phyloP scores from a whole-genome alignment of 1,284 basidiomycete genomes.

The Moesziomyces antarcticus region DNA sequence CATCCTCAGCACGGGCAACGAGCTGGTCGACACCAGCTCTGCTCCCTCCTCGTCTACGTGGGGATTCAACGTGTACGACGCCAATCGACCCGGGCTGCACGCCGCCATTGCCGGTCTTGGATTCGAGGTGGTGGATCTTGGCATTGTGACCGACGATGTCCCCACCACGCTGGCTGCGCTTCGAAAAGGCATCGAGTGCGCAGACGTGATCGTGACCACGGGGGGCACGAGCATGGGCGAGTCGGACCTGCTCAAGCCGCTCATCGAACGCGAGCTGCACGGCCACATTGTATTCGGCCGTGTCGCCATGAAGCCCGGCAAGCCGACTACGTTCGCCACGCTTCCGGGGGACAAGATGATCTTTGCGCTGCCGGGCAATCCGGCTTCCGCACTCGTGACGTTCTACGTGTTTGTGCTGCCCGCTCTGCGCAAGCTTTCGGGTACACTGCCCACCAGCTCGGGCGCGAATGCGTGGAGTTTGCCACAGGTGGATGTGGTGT shows the following conservation, averaged over 20 bases:
- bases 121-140: conserved; percentile 81
- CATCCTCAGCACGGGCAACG: conserved; percentile 85
- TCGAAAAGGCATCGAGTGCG: conserved; percentile 72
- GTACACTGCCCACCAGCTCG: conserved; percentile 2
- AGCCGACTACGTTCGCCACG: conserved; percentile 81
- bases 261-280: conserved; percentile 80
- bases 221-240: conserved; percentile 92
- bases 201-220: conserved; percentile 83
- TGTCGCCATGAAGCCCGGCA: conserved; percentile 71
- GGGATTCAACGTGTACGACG: conserved; percentile 71
- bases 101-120: conserved; percentile 79
- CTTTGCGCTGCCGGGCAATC: conserved; percentile 88
- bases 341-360: conserved; percentile 71
- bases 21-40: conserved; percentile 76
- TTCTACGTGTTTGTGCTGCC: conserved; percentile 87
- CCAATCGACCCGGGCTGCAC: conserved; percentile 81
- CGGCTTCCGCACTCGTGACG: conserved; percentile 86
- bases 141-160: conserved; percentile 79
- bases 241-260: conserved; percentile 84
- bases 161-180: conserved; percentile 75
- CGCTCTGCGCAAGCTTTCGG: conserved; percentile 75
- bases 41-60: conserved; percentile 27
- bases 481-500: conserved; percentile 76
- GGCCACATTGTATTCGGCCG: conserved; percentile 84
- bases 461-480: conserved; percentile 71